Percentiles rank a stretch among this genome's conserved stretches.
These are phyloP conservation scores for Colletotrichum lini DNA, from an alignment of 2,329 filamentous ascomycete species.

Conservation along the genomic window DNA sequence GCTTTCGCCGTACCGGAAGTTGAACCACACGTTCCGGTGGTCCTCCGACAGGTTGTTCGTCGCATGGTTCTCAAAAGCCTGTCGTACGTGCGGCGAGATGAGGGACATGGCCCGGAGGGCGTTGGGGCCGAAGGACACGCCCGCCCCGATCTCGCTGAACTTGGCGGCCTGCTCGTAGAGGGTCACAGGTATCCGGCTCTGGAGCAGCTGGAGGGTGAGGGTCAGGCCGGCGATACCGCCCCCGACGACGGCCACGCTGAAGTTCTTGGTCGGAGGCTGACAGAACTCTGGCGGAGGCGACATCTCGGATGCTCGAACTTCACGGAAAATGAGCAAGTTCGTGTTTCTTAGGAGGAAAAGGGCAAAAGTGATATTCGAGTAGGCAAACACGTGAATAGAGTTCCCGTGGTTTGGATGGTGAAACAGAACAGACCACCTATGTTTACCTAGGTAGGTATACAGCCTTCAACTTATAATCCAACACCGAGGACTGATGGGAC, in stretches of 20 bases:
- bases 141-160: constrained; percentile 65
- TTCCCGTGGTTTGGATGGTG: background rate
- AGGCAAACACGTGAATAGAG: background rate
- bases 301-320: constrained; percentile 1
- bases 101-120: constrained; percentile 60
- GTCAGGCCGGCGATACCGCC: constrained; percentile 66
- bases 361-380: background rate
- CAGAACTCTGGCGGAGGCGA: constrained; percentile 31
- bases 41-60: constrained; percentile 32
- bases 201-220: constrained; percentile 60
- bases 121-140: constrained; percentile 67
- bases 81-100: constrained; percentile 49
- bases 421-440: background rate
- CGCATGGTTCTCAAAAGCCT: constrained; percentile 54
- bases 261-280: constrained; percentile 27
- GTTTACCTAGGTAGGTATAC: background rate
- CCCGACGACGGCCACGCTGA: constrained; percentile 62
- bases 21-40: constrained; percentile 44
- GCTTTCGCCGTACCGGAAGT: constrained; percentile 41
- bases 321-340: background rate
- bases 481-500: too few relatives aligned
- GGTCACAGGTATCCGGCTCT: constrained; percentile 57
- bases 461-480: background rate
- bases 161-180: constrained; percentile 62
- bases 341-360: background rate